Base-by-base conservation (phyloP, 2,329 filamentous ascomycete species). In the Parastagonospora nodorum region DNA sequence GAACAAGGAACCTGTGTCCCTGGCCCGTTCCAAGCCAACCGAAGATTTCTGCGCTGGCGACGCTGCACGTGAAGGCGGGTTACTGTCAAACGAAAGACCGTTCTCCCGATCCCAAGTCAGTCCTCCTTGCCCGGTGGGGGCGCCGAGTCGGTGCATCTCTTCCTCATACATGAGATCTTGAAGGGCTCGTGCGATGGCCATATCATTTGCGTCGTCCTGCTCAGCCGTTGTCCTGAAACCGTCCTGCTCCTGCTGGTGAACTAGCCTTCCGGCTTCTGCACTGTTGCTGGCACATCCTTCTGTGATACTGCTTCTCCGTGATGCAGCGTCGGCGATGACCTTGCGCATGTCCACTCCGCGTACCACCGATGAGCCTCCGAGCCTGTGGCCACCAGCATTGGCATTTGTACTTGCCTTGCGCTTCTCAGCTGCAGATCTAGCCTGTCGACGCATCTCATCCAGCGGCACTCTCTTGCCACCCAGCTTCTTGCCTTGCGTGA, bases 141-240 rank as follows among this genome's bases (percentile, higher is more conserved):
- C 77, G 79, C 46, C 67, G 15, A 77, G 59, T 55, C 75, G 76
- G 41, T 67, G 62, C 58, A 78, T 74, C 57, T 86, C 82, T 55
- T 96, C 92, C 68, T 96, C 86, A 67, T 95, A 88, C 24, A 94
- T 88, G 14, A 96, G 78, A 64, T 97, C 92, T 77, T 90, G 92
- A 29, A 95, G 78, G 0, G 92, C 92, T 65, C 92, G 86, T 45
- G 91, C 86, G 53, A 96, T 96, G 5, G 92, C 92, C 19, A 84
- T 81, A 48, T 96, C 90, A 63, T 96, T 95, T 3, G 91, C 92
- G 61, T 92, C 88, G 48, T 96, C 91, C 69, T 95, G 89, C 59
- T 95, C 90, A 0, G 90, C 91, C 64, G 89, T 84, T 0, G 92
- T 97, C 53, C 82, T 84, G 76, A 95, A 93, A 0, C 91, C 90